Percentiles rank a stretch among this genome's conserved stretches.
Conservation (phyloP, 768 basidiomycete genomes). For the Trametes meyenii region DNA sequence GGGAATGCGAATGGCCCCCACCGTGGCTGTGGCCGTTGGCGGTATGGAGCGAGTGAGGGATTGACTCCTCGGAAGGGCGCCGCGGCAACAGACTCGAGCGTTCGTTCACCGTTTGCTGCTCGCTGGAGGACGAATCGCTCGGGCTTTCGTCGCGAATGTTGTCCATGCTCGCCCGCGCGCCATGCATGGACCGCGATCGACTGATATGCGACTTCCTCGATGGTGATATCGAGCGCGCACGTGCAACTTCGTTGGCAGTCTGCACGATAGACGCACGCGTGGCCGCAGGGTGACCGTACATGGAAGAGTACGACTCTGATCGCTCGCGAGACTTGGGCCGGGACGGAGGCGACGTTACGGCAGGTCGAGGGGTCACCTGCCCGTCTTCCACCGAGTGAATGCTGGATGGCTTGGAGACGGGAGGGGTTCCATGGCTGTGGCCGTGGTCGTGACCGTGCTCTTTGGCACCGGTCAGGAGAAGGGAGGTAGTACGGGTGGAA, state of each 20-base stretch:
- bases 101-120: conserved; percentile 22
- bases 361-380: conserved; percentile 18
- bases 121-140: conserved; percentile 3
- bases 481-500: conserved; percentile 1
- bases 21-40: conserved; percentile 14
- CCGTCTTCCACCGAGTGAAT: conserved; percentile 30
- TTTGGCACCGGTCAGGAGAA: conserved; percentile 30
- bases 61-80: conserved; percentile 18
- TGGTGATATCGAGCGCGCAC: conserved; percentile 48
- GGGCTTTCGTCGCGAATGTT: conserved; percentile 11
- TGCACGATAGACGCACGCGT: conserved; percentile 76
- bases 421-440: conserved; percentile 27
- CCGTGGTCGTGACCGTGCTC: conserved; percentile 69
- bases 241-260: conserved; percentile 81
- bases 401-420: conserved; percentile 45
- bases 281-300: conserved; percentile 75
- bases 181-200: conserved; percentile 30
- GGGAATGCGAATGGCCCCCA: conserved; percentile 24
- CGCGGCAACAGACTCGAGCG: conserved; percentile 26
- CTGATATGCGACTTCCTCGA: conserved; percentile 23
- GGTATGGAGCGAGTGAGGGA: conserved; percentile 14
- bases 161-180: conserved; percentile 20
- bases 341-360: conserved; percentile 34
- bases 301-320: conserved; percentile 54
- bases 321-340: conserved; percentile 44